phyloP scores from a whole-genome alignment of 768 basidiomycete genomes.

The Boletus reticulatus region DNA sequence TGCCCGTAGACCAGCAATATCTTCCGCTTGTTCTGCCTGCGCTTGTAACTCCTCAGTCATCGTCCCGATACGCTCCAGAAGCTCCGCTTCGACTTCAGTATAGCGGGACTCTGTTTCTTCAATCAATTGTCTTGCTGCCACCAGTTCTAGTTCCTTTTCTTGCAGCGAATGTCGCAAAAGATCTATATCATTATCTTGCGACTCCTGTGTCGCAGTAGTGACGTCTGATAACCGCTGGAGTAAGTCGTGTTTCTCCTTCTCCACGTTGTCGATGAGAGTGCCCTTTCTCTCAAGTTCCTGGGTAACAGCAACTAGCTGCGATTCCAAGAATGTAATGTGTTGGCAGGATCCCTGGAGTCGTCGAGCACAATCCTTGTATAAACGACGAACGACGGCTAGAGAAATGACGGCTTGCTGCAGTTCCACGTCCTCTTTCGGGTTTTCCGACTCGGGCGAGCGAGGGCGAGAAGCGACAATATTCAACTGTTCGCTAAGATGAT shows the following conservation, averaged over 20 bases:
- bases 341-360: constrained; percentile 11
- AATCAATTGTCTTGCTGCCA: constrained; percentile 33
- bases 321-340: constrained; percentile 15
- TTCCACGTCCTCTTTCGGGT: constrained; percentile 3
- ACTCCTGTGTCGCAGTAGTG: neutral
- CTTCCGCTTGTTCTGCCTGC: constrained; percentile 10
- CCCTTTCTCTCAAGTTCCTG: constrained; percentile 16
- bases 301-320: constrained; percentile 9
- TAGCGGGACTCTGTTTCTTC: constrained; percentile 35
- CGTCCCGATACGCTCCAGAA: constrained; percentile 28
- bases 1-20: constrained; percentile 19
- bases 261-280: neutral
- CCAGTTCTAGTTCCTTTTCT: constrained; percentile 34
- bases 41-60: constrained; percentile 17
- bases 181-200: constrained; percentile 22
- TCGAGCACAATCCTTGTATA: constrained; percentile 13
- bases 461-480: constrained; percentile 3
- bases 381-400: constrained; percentile 21
- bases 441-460: constrained; percentile 10
- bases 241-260: constrained; percentile 12
- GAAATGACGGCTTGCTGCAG: constrained; percentile 20
- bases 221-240: constrained; percentile 10
- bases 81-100: constrained; percentile 30
- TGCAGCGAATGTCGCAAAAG: constrained; percentile 38
- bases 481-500: constrained; percentile 10